Evolutionary conservation across 305 asterid species (phyloP).

Genomic region (Fraxinus latifolia): DNA sequence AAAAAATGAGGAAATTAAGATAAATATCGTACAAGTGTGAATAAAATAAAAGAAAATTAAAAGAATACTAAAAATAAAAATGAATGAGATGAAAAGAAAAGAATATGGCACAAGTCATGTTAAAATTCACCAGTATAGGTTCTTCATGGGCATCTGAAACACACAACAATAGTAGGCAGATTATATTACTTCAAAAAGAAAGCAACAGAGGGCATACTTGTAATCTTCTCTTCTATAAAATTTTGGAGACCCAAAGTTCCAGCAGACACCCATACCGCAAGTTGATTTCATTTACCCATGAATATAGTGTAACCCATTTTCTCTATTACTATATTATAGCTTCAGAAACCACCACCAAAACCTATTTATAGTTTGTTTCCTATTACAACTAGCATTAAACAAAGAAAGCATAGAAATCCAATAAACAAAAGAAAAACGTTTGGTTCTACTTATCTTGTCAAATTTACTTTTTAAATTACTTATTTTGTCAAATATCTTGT

Average conservation of each 20-base stretch:
- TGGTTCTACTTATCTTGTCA: background rate
- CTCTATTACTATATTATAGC: slow-evolving; percentile 19
- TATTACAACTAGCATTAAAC: slow-evolving; percentile 12
- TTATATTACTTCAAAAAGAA: background rate
- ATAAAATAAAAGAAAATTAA: background rate
- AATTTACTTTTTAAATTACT: background rate
- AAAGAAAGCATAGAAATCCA: background rate
- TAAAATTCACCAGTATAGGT: background rate
- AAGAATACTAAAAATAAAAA: slow-evolving; percentile 12
- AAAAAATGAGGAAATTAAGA: background rate
- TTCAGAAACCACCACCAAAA: slow-evolving; percentile 13
- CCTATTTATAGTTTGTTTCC: slow-evolving; percentile 22
- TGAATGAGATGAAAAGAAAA: background rate
- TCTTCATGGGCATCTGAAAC: background rate
- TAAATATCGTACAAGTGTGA: background rate
- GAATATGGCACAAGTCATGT: background rate
- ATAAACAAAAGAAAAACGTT: background rate
- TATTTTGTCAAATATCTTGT: background rate
- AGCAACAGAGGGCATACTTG: slow-evolving; percentile 28
- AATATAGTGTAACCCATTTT: slow-evolving; percentile 10
- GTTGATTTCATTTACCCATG: background rate
- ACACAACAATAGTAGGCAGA: background rate
- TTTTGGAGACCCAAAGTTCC: slow-evolving; percentile 29
- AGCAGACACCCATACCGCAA: slow-evolving; percentile 16
- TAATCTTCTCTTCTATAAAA: slow-evolving; percentile 26